These are phyloP conservation scores for Yamadazyma siamensis DNA, from an alignment of 1,139 yeast species.

Conservation along the genomic window DNA sequence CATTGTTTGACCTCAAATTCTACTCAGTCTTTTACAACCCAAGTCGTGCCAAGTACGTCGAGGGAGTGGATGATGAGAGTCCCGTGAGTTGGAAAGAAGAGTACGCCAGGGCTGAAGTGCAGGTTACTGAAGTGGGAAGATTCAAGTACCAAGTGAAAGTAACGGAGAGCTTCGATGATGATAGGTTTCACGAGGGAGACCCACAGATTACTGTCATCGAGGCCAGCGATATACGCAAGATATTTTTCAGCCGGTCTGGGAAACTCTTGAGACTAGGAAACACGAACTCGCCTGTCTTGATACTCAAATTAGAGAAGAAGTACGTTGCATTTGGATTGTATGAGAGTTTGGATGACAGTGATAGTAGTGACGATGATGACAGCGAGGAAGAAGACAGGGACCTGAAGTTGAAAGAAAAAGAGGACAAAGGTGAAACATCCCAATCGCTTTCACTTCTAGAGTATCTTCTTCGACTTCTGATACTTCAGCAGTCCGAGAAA, in stretches of 20 bases:
- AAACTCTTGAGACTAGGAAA: constrained; percentile 62
- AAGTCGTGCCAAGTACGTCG: constrained; percentile 32
- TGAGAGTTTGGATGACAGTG: constrained; percentile 27
- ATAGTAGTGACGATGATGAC: constrained; percentile 26
- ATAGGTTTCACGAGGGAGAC: constrained; percentile 65
- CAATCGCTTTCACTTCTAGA: constrained; percentile 54
- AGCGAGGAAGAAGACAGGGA: constrained; percentile 15
- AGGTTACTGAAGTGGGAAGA: constrained; percentile 27
- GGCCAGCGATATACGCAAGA: constrained; percentile 43
- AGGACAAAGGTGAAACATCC: constrained; percentile 9
- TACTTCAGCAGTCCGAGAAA: constrained; percentile 63
- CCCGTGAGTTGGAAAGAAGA: constrained; percentile 75
- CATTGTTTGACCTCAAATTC: constrained; percentile 54
- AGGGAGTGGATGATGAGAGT: constrained; percentile 17
- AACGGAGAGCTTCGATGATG: constrained; percentile 66
- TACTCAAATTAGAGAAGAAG: constrained; percentile 41
- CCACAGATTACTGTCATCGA: constrained; percentile 34
- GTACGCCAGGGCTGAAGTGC: constrained; percentile 53
- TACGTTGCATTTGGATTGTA: constrained; percentile 52
- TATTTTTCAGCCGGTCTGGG: constrained; percentile 76
- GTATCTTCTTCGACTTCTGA: constrained; percentile 58
- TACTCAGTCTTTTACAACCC: constrained; percentile 69
- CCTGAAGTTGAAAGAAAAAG: no score
- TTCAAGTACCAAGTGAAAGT: constrained; percentile 43
- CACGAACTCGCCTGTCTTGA: constrained; percentile 64